Percentiles rank a stretch among this genome's conserved stretches.
Conservation (phyloP, 305 asterid genomes). For the Fraxinus dipetala region DNA sequence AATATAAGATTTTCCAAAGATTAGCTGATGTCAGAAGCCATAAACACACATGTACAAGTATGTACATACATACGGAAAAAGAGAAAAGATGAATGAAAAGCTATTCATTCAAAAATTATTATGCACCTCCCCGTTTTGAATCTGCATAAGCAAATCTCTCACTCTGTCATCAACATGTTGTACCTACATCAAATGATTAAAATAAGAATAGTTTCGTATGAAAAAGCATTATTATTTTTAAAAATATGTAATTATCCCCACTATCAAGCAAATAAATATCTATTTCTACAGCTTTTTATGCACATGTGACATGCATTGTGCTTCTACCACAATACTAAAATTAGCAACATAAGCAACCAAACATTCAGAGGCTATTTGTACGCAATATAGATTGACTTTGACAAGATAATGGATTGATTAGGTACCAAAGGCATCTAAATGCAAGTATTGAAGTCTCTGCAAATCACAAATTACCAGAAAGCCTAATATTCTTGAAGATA, state of each 20-base stretch:
- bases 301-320: neutral
- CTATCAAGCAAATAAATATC: neutral
- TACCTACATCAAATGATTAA: constrained; percentile 44
- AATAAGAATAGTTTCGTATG: constrained; percentile 10
- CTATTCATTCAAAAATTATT: constrained; percentile 12
- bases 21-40: neutral
- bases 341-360: constrained; percentile 5
- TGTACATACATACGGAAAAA: neutral
- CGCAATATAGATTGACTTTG: neutral
- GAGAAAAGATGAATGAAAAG: constrained; percentile 13
- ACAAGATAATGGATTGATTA: neutral
- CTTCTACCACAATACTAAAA: neutral
- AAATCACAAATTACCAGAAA: neutral
- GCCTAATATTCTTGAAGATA: neutral
- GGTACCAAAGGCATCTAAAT: neutral
- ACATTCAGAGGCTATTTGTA: neutral
- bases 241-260: neutral
- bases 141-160: constrained; percentile 51
- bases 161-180: constrained; percentile 70
- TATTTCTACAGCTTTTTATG: neutral
- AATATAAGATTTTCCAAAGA: neutral
- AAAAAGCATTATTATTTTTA: neutral
- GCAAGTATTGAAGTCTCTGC: neutral
- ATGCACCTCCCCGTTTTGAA: constrained; percentile 72
- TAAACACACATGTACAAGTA: neutral